phyloP scores from a whole-genome alignment of 2,329 filamentous ascomycete species.

The Ilyonectria mors-panacis region DNA sequence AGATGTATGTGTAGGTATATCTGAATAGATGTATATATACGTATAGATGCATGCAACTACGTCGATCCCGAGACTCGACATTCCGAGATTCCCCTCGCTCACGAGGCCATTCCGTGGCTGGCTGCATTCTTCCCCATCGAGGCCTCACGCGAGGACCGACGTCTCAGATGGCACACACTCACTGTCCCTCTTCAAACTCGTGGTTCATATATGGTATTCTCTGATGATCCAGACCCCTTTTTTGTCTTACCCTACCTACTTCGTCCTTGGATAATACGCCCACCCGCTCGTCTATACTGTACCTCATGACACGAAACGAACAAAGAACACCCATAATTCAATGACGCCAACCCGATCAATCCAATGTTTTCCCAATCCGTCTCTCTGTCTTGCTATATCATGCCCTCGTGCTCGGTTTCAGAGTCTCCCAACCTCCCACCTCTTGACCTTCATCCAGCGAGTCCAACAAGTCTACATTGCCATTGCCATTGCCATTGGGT shows the following conservation, averaged over 20 bases:
- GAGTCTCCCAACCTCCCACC: slow-evolving; percentile 69
- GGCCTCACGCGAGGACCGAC: too few species aligned
- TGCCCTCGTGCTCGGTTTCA: slow-evolving; percentile 62
- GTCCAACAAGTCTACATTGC: slow-evolving; percentile 60
- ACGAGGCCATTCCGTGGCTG: too few species aligned
- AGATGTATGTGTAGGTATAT: too few species aligned
- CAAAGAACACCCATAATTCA: not conserved
- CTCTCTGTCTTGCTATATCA: slow-evolving; percentile 6
- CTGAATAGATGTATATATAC: too few species aligned
- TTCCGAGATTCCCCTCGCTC: too few species aligned
- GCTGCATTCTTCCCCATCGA: too few species aligned
- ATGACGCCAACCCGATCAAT: slow-evolving; percentile 13
- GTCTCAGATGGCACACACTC: too few species aligned
- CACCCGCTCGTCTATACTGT: not conserved
- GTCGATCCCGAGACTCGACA: too few species aligned
- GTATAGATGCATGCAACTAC: too few species aligned
- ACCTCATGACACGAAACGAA: not conserved
- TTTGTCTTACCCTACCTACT: not conserved
- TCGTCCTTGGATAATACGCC: not conserved
- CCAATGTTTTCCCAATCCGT: not conserved
- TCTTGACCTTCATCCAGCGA: slow-evolving; percentile 64
- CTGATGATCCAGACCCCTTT: not conserved
- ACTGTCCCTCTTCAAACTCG: too few species aligned
- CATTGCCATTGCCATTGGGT: slow-evolving; percentile 40
- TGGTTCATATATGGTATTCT: not conserved